phyloP scores from a whole-genome alignment of 805 yeast genomes.

The Saccharomycopsis malanga region DNA sequence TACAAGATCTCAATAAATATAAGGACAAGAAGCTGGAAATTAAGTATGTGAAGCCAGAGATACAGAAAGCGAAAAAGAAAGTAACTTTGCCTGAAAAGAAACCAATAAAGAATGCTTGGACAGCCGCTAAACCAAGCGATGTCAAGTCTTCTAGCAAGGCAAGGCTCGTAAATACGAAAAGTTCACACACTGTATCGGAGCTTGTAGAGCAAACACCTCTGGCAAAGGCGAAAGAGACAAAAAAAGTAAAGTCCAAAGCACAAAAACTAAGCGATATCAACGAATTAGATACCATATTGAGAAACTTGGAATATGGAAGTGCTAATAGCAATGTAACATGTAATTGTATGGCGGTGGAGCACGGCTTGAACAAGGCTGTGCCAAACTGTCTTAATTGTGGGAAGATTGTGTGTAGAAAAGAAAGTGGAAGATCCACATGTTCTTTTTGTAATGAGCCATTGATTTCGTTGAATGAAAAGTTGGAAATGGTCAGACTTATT shows the following conservation, averaged over 20 bases:
- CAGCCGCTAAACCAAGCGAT: neutral
- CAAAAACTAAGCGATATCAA: conserved; percentile 47
- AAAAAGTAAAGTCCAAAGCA: conserved; percentile 33
- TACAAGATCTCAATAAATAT: conserved; percentile 26
- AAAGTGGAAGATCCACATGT: conserved; percentile 81
- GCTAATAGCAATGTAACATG: conserved; percentile 37
- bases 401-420: conserved; percentile 81
- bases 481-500: conserved; percentile 47
- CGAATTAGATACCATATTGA: conserved; percentile 59
- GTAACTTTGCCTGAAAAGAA: conserved; percentile 14
- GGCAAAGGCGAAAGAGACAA: conserved; percentile 23
- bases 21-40: neutral
- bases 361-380: conserved; percentile 80
- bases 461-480: conserved; percentile 54
- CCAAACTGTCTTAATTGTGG: conserved; percentile 96
- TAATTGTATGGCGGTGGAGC: conserved; percentile 80
- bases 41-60: neutral
- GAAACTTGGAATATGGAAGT: conserved; percentile 40
- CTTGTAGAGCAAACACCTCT: conserved; percentile 35
- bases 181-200: conserved; percentile 41
- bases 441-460: conserved; percentile 70
- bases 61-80: neutral
- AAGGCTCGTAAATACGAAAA: conserved; percentile 20
- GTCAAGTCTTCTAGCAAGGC: neutral
- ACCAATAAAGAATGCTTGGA: conserved; percentile 5